A percentile compares a stretch with the other conserved stretches of the same genome.
Conservation (phyloP, 371 early-diverging fungal species). For the Batkoa obscura region DNA sequence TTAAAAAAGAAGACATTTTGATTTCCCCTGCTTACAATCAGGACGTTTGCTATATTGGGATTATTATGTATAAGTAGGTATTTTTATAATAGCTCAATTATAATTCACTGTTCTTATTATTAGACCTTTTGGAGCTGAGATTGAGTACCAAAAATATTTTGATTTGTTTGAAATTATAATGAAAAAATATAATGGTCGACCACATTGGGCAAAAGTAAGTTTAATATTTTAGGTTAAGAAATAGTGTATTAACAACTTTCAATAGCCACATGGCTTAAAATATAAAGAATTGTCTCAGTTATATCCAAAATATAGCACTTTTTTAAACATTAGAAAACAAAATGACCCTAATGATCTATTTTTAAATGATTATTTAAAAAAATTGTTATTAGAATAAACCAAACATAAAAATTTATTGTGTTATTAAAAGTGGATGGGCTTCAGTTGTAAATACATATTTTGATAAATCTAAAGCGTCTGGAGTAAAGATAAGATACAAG, state of each 20-base stretch:
- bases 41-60: slow-evolving; percentile 61
- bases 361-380: slow-evolving; percentile 45
- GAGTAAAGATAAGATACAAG: slow-evolving; percentile 64
- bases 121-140: slow-evolving; percentile 49
- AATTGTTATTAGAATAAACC: slow-evolving; percentile 27
- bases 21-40: slow-evolving; percentile 52
- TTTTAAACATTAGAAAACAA: slow-evolving; percentile 26
- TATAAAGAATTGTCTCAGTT: slow-evolving; percentile 23
- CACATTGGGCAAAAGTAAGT: slow-evolving; percentile 71
- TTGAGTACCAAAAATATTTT: slow-evolving; percentile 62
- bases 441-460: slow-evolving; percentile 74
- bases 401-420: too few species aligned
- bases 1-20: slow-evolving; percentile 51
- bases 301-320: slow-evolving; percentile 46
- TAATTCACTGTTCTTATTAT: neutral
- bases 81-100: neutral
- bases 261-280: slow-evolving; percentile 37
- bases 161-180: slow-evolving; percentile 54
- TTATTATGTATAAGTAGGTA: slow-evolving; percentile 57
- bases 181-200: slow-evolving; percentile 46
- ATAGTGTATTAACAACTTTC: neutral
- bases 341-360: slow-evolving; percentile 57
- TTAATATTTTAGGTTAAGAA: neutral
- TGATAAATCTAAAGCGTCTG: slow-evolving; percentile 19
- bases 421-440: too few species aligned